Percentiles rank a stretch among this genome's conserved stretches.
Conservation (phyloP, 139 green algal species). For the Gonium pectorale region DNA sequence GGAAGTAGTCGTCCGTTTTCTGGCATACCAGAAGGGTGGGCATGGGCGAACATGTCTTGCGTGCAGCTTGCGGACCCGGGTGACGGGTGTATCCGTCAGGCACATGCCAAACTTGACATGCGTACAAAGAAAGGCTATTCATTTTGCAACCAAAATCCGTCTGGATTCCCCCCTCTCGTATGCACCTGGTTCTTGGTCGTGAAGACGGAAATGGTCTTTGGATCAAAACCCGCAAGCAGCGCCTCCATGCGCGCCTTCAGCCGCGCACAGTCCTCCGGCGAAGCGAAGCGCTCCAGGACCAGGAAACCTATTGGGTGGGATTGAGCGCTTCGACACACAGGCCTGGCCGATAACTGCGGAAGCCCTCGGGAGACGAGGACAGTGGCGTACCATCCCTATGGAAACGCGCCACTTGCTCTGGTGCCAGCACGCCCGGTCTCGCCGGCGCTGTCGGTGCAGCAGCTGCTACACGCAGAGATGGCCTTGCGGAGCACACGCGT, state of each 20-base stretch:
- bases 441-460: neutral
- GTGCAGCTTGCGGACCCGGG: no score
- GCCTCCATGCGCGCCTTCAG: slow-evolving; percentile 55
- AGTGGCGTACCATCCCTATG: slow-evolving; percentile 15
- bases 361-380: no score
- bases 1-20: slow-evolving; percentile 83
- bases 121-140: no score
- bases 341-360: no score
- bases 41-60: neutral
- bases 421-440: neutral
- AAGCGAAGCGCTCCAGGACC: slow-evolving; percentile 60
- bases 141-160: no score
- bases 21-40: slow-evolving; percentile 54
- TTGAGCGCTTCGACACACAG: no score
- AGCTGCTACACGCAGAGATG: neutral
- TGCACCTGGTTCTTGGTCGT: slow-evolving; percentile 57
- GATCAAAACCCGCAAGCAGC: slow-evolving; percentile 69
- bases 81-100: no score
- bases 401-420: slow-evolving; percentile 37
- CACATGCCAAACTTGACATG: no score
- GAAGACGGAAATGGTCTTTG: slow-evolving; percentile 62
- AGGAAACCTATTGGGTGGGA: slow-evolving; percentile 67
- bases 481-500: no score
- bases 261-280: slow-evolving; percentile 42
- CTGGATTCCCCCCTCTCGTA: no score